These are phyloP conservation scores for Chytriomyces sp. DNA, from an alignment of 192 early-diverging fungal species.

Conservation along the genomic window DNA sequence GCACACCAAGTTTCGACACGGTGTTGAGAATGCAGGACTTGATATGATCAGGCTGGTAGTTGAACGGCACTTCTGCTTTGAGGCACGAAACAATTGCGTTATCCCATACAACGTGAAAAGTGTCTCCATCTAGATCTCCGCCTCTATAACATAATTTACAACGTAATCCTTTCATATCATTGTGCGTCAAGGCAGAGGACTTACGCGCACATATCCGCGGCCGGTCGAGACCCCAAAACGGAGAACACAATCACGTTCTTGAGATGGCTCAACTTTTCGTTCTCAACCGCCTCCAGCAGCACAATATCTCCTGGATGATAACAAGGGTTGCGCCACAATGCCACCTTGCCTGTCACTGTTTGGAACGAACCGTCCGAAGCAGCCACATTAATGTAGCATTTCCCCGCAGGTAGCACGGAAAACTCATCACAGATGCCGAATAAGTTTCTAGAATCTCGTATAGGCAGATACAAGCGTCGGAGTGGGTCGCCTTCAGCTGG, in stretches of 20 bases:
- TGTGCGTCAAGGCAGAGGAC: no score
- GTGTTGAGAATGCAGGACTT: neutral
- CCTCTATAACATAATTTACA: no score
- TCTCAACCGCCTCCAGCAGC: slow-evolving; percentile 26
- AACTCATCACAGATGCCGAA: slow-evolving; percentile 33
- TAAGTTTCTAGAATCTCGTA: slow-evolving; percentile 4
- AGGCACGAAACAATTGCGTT: slow-evolving; percentile 1
- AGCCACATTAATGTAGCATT: slow-evolving; percentile 17
- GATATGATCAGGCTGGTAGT: slow-evolving; percentile 22
- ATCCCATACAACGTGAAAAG: slow-evolving; percentile 37
- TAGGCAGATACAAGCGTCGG: slow-evolving; percentile 17
- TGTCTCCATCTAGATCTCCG: slow-evolving; percentile 39
- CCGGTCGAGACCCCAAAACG: slow-evolving; percentile 12
- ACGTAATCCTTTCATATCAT: no score
- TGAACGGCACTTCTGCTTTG: slow-evolving; percentile 16
- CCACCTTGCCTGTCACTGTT: slow-evolving; percentile 22
- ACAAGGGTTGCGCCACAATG: slow-evolving; percentile 32
- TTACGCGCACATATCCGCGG: slow-evolving; percentile 13
- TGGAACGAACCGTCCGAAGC: neutral
- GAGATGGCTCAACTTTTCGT: neutral
- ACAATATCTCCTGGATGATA: slow-evolving; percentile 40
- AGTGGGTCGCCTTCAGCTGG: neutral
- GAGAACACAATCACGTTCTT: slow-evolving; percentile 30
- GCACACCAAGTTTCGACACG: slow-evolving; percentile 13
- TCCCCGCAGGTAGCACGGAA: slow-evolving; percentile 5